A percentile compares a stretch with the other conserved stretches of the same genome.
phyloP scores from a whole-genome alignment of 2,329 filamentous ascomycete species.

The Pseudofabraea citricarpa region DNA sequence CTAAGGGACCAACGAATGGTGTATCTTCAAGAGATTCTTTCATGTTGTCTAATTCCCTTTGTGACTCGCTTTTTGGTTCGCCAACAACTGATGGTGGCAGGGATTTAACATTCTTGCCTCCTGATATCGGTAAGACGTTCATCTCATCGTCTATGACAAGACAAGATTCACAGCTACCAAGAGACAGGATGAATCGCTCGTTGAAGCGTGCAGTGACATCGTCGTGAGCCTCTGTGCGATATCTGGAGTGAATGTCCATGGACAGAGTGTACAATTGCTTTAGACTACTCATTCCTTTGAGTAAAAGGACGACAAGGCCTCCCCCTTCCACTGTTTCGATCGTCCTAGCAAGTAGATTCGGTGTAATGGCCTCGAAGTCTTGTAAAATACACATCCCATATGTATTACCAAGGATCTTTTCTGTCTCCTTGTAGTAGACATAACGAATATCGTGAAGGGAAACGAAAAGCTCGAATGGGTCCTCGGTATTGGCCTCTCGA shows the following conservation, averaged over 20 bases:
- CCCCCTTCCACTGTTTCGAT: conserved; percentile 98
- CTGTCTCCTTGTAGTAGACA: conserved; percentile 99
- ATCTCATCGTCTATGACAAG: conserved; percentile 96
- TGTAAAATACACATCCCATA: conserved; percentile 98
- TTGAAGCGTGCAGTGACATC: conserved; percentile 97
- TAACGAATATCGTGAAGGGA: conserved; percentile 96
- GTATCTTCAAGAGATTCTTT: conserved; percentile 85
- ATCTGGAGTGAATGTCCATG: conserved; percentile 97
- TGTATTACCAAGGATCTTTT: conserved; percentile 96
- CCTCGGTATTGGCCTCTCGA: conserved; percentile 85
- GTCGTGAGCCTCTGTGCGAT: conserved; percentile 91
- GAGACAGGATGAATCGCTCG: conserved; percentile 90
- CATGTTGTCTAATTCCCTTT: conserved; percentile 75
- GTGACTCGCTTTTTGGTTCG: conserved; percentile 64
- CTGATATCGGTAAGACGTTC: conserved; percentile 95
- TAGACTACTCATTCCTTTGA: conserved; percentile 95
- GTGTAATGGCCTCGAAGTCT: conserved; percentile 95
- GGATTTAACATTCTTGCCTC: conserved; percentile 82
- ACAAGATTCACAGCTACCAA: conserved; percentile 92
- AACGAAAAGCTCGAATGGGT: conserved; percentile 96
- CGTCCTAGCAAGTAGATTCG: conserved; percentile 90
- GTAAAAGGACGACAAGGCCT: conserved; percentile 79
- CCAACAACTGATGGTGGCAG: conserved; percentile 73
- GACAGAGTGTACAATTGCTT: conserved; percentile 95
- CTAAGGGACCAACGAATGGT: conserved; percentile 77